These are phyloP conservation scores for Auriscalpium microsporum DNA, from an alignment of 768 basidiomycete species.

Conservation along the genomic window DNA sequence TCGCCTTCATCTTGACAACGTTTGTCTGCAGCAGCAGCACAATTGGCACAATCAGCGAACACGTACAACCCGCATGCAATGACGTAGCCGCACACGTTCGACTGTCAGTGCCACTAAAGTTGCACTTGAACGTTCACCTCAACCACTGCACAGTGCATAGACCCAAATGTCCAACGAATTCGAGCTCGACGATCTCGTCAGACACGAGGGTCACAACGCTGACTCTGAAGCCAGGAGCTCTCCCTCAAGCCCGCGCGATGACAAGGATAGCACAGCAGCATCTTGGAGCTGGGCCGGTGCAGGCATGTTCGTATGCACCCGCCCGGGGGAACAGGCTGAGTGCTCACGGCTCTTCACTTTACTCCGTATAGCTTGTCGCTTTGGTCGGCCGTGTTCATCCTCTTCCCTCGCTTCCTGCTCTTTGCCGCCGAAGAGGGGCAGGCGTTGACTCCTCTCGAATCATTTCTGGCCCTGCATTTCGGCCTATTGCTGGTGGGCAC, in stretches of 20 bases:
- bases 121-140: no score
- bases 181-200: slow-evolving; percentile 33
- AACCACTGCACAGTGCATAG: no score
- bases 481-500: slow-evolving; percentile 53
- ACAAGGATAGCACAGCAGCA: slow-evolving; percentile 4
- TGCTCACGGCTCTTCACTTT: neutral
- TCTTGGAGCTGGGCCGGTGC: slow-evolving; percentile 12
- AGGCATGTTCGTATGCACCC: slow-evolving; percentile 9
- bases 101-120: neutral
- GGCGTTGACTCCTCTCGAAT: slow-evolving; percentile 57
- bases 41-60: neutral
- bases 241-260: neutral
- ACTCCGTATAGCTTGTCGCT: slow-evolving; percentile 14
- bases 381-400: slow-evolving; percentile 23
- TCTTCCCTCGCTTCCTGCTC: slow-evolving; percentile 58
- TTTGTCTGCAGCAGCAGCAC: no score
- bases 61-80: neutral
- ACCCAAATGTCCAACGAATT: slow-evolving; percentile 25
- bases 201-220: neutral
- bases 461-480: slow-evolving; percentile 59
- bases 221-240: neutral
- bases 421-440: slow-evolving; percentile 39
- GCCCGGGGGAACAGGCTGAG: neutral
- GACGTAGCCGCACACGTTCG: neutral
- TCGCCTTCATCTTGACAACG: no score